phyloP scores from a whole-genome alignment of 2,329 filamentous ascomycete species.

The Penicillium brevicompactum region DNA sequence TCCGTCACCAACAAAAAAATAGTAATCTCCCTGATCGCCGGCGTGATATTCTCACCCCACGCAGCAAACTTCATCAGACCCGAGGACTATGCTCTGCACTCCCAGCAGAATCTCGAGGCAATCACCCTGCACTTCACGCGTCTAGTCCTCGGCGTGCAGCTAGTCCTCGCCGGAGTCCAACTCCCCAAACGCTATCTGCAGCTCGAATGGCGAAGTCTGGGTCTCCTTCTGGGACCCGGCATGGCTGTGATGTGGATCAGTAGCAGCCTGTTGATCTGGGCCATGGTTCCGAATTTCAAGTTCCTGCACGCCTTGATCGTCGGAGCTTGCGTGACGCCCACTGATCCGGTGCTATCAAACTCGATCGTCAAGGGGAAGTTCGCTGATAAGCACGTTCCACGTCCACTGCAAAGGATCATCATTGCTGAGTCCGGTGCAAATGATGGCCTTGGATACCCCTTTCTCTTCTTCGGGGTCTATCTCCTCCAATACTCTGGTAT shows the following conservation, averaged over 20 bases:
- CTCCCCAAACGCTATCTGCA: constrained; percentile 79
- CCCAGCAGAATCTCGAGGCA: constrained; percentile 61
- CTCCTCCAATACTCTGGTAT: constrained; percentile 73
- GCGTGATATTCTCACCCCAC: constrained; percentile 75
- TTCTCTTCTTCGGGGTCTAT: constrained; percentile 82
- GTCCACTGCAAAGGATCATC: constrained; percentile 77
- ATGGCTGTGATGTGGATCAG: constrained; percentile 87
- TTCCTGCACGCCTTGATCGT: constrained; percentile 80
- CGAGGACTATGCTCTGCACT: constrained; percentile 68
- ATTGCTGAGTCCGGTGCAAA: constrained; percentile 84
- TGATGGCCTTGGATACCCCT: constrained; percentile 86
- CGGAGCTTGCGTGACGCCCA: constrained; percentile 87
- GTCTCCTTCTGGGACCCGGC: constrained; percentile 75
- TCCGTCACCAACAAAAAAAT: constrained; percentile 11
- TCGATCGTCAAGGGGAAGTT: constrained; percentile 93
- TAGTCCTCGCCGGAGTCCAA: constrained; percentile 86
- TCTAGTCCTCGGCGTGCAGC: constrained; percentile 84
- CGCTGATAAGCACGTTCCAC: constrained; percentile 85
- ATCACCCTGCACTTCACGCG: constrained; percentile 84
- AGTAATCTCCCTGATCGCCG: constrained; percentile 84
- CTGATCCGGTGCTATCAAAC: constrained; percentile 84
- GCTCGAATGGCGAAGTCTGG: constrained; percentile 75
- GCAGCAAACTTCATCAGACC: constrained; percentile 76
- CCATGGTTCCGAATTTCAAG: constrained; percentile 67
- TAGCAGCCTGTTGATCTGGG: constrained; percentile 79